A percentile compares a stretch with the other conserved stretches of the same genome.
phyloP scores from a whole-genome alignment of 768 basidiomycete species.

The Amanita phalloides region DNA sequence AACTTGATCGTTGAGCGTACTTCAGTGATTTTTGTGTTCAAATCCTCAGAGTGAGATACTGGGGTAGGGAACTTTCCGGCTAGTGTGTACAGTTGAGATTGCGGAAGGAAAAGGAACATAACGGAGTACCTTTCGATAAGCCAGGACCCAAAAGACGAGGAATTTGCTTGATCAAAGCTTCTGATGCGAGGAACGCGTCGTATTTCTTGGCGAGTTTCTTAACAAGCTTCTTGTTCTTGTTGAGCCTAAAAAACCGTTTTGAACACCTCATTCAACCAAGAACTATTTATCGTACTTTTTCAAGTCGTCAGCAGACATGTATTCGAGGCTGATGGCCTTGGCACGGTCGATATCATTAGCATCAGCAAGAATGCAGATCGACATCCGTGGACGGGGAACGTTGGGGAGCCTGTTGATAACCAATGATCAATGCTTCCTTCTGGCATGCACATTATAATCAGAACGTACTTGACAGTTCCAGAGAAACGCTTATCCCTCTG shows the following conservation, averaged over 20 bases:
- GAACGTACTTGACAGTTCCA: conserved; percentile 80
- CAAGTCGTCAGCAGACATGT: conserved; percentile 99
- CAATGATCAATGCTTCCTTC: conserved; percentile 3
- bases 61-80: conserved; percentile 99
- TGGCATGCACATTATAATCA: not conserved
- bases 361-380: conserved; percentile 98
- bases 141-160: conserved; percentile 99
- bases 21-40: conserved; percentile 83
- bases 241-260: conserved; percentile 47
- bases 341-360: conserved; percentile 98
- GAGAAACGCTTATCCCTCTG: conserved; percentile 99
- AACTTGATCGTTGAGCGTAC: conserved; percentile 99
- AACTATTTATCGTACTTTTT: conserved; percentile 65
- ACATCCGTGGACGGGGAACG: conserved; percentile 98
- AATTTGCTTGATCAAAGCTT: conserved; percentile 98
- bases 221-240: conserved; percentile 99
- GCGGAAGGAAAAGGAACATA: conserved; percentile 10
- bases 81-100: conserved; percentile 15
- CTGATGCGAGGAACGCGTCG: conserved; percentile 97
- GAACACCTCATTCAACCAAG: not conserved
- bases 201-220: conserved; percentile 99
- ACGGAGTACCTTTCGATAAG: conserved; percentile 84
- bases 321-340: conserved; percentile 95
- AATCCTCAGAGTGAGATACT: conserved; percentile 85
- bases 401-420: conserved; percentile 68